A percentile compares a stretch with the other conserved stretches of the same genome.
Conservation (phyloP, 2,329 filamentous ascomycete genomes). For the Pseudogymnoascus sp. region DNA sequence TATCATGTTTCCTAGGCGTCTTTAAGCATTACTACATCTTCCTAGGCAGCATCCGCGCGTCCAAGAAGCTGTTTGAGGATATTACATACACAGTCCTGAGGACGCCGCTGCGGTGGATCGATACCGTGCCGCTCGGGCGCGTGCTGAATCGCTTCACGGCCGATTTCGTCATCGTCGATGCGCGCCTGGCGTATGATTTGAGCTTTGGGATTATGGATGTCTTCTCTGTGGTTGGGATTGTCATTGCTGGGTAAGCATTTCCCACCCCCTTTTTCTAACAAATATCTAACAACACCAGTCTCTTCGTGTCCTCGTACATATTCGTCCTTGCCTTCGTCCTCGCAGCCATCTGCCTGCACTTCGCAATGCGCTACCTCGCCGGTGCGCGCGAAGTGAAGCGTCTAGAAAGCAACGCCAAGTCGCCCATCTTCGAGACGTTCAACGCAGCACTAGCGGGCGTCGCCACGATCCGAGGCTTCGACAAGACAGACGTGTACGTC, state of each 20-base stretch:
- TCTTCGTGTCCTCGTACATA: constrained; percentile 60
- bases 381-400: constrained; percentile 68
- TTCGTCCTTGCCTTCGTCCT: constrained; percentile 53
- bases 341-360: constrained; percentile 46
- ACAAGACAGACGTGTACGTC: constrained; percentile 58
- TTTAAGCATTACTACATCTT: constrained; percentile 56
- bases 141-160: constrained; percentile 71
- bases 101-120: constrained; percentile 69
- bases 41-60: constrained; percentile 57
- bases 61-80: constrained; percentile 56
- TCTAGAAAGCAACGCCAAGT: constrained; percentile 68
- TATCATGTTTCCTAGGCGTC: constrained; percentile 50
- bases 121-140: constrained; percentile 69
- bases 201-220: constrained; percentile 50
- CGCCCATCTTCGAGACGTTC: constrained; percentile 74
- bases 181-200: constrained; percentile 54
- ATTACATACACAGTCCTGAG: constrained; percentile 60
- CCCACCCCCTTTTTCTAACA: neutral
- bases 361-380: constrained; percentile 55
- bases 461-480: constrained; percentile 66
- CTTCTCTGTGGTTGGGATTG: constrained; percentile 55
- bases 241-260: constrained; percentile 45
- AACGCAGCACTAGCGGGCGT: constrained; percentile 64
- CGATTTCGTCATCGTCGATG: constrained; percentile 69
- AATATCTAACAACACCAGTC: constrained; percentile 19